phyloP scores from a whole-genome alignment of 352 stramenopile species.

The Phytopythium sindhum region DNA sequence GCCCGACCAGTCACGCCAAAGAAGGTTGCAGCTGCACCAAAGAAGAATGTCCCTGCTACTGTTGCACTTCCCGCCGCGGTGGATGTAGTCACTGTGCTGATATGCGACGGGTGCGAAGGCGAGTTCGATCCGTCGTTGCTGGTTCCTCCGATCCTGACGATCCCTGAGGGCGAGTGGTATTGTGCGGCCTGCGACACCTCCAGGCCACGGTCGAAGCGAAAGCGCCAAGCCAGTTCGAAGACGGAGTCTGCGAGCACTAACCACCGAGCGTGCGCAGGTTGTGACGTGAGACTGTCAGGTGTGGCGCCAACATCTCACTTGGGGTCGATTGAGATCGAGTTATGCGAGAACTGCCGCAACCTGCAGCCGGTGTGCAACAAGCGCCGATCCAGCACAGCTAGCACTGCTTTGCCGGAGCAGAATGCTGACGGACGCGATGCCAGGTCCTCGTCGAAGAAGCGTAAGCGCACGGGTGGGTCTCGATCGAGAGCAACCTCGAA shows the following conservation, averaged over 20 bases:
- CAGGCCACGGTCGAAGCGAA: conserved; percentile 3
- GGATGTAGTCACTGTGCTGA: conserved; percentile 38
- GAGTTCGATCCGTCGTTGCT: conserved; percentile 55
- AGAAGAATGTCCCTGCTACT: background rate
- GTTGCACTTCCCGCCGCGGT: background rate
- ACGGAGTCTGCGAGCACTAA: background rate
- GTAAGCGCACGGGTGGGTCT: conserved; percentile 19
- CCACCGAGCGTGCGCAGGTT: conserved; percentile 26
- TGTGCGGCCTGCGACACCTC: conserved; percentile 22
- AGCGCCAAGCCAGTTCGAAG: conserved; percentile 4
- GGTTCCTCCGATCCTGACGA: conserved; percentile 34
- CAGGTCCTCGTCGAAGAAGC: conserved; percentile 17
- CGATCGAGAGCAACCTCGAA: conserved; percentile 11
- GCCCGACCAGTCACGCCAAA: background rate
- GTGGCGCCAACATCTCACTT: conserved; percentile 13
- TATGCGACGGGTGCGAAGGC: conserved; percentile 70
- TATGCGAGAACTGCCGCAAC: conserved; percentile 32
- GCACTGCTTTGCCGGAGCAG: background rate
- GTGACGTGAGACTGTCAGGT: conserved; percentile 15
- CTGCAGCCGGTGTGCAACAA: conserved; percentile 14
- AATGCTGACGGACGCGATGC: background rate
- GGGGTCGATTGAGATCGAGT: conserved; percentile 14
- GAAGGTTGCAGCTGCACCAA: background rate
- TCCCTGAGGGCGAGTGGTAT: conserved; percentile 56
- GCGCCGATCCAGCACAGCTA: background rate